Evolutionary conservation across 2,329 filamentous ascomycete genomes (phyloP).

Genomic region (Xylariaceae sp.): DNA sequence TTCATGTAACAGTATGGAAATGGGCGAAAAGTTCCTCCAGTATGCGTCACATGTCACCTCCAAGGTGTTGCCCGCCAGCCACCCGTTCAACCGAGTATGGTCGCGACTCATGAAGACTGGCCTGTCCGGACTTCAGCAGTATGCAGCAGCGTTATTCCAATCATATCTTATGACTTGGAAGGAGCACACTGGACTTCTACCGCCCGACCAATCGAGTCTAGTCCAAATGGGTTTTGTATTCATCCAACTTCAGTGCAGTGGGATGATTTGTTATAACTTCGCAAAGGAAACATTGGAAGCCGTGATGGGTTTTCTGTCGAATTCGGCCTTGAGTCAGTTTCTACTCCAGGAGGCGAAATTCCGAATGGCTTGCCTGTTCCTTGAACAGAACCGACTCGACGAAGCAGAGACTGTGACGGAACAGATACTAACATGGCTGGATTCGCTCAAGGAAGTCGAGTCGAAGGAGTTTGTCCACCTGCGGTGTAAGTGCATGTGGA

Average conservation of each 20-base stretch:
- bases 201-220: conserved; percentile 21
- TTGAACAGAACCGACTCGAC: conserved; percentile 20
- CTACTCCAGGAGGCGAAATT: conserved; percentile 27
- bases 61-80: conserved; percentile 22
- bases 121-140: conserved; percentile 22
- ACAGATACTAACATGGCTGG: conserved; percentile 25
- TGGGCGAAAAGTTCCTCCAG: conserved; percentile 26
- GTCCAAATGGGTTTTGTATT: conserved; percentile 29
- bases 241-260: conserved; percentile 28
- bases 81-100: conserved; percentile 30
- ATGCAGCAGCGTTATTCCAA: conserved; percentile 26
- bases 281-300: conserved; percentile 20
- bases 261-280: conserved; percentile 24
- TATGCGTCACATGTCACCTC: conserved; percentile 28
- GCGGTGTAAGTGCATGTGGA: conserved; percentile 26
- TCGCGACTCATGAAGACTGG: conserved; percentile 27
- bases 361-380: conserved; percentile 22
- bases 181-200: conserved; percentile 20
- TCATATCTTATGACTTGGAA: conserved; percentile 27
- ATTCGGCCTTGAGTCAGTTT: conserved; percentile 21
- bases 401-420: conserved; percentile 20
- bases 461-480: conserved; percentile 19
- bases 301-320: conserved; percentile 18
- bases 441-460: conserved; percentile 9
- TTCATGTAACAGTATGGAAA: conserved; percentile 20